Percentiles rank a stretch among this genome's conserved stretches.
These are phyloP conservation scores for Kurtzmaniella fragi DNA, from an alignment of 805 yeast species.

Conservation along the genomic window DNA sequence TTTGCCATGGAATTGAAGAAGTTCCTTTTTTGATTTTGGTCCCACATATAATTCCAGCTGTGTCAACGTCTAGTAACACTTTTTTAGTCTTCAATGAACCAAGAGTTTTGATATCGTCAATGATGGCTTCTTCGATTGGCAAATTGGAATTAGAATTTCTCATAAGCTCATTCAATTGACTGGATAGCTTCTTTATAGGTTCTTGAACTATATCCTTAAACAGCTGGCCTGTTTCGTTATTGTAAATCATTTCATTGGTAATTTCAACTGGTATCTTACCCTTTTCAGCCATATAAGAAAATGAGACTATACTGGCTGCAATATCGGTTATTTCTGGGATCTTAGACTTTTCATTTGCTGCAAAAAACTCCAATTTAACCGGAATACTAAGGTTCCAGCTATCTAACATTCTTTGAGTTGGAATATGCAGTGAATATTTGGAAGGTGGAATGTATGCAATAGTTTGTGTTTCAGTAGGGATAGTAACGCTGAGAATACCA, in stretches of 20 bases:
- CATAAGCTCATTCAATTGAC: not conserved
- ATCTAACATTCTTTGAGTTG: not conserved
- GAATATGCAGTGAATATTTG: slow-evolving; percentile 9
- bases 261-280: slow-evolving; percentile 14
- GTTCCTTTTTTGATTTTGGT: too few species aligned
- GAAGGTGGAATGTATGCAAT: slow-evolving; percentile 18
- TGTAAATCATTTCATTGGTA: slow-evolving; percentile 14
- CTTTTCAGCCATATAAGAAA: slow-evolving; percentile 1
- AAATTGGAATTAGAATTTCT: not conserved
- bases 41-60: too few species aligned
- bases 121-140: not conserved
- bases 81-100: not conserved
- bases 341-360: not conserved
- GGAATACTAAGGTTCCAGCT: slow-evolving; percentile 26
- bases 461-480: not conserved
- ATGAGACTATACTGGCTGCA: not conserved
- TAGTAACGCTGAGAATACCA: too few species aligned
- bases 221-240: slow-evolving; percentile 5
- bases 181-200: not conserved
- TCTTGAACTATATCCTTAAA: not conserved
- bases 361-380: slow-evolving; percentile 10
- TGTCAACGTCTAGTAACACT: not conserved
- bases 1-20: too few species aligned
- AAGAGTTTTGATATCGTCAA: not conserved
- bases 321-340: slow-evolving; percentile 3